phyloP scores from a whole-genome alignment of 2,329 filamentous ascomycete genomes.

The Exophiala bonariae region DNA sequence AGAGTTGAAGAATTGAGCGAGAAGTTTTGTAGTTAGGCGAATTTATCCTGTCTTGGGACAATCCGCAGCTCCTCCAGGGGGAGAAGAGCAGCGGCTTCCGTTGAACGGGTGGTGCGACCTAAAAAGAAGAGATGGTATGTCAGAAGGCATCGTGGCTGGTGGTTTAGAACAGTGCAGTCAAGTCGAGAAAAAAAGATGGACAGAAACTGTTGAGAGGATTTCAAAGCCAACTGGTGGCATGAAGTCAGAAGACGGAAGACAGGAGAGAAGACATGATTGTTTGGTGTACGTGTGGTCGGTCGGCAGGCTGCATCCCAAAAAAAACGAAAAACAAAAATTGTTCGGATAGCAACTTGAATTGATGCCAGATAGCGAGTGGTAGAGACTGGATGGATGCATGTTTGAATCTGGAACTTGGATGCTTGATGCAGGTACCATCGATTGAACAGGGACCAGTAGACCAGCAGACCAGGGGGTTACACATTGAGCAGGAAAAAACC shows the following conservation, averaged over 20 bases:
- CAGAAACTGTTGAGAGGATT: no score
- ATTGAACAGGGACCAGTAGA: constrained; percentile 5
- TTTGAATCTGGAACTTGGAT: no score
- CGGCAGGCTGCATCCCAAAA: constrained; percentile 13
- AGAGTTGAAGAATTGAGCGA: constrained; percentile 45
- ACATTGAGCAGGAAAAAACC: constrained; percentile 4
- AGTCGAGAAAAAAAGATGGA: background rate
- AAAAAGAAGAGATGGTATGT: constrained; percentile 25
- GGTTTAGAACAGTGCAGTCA: no score
- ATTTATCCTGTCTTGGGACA: constrained; percentile 50
- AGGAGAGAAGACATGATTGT: no score
- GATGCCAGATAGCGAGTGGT: background rate
- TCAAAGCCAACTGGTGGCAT: no score
- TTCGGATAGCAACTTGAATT: background rate
- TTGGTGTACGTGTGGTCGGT: no score
- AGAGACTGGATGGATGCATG: background rate
- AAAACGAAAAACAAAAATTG: background rate
- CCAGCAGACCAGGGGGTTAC: constrained; percentile 2
- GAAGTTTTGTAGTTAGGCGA: constrained; percentile 15
- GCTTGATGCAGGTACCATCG: constrained; percentile 23
- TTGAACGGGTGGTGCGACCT: constrained; percentile 96
- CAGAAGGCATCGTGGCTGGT: constrained; percentile 17
- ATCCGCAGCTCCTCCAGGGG: constrained; percentile 76
- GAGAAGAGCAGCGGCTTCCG: constrained; percentile 90
- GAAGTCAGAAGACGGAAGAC: no score